Evolutionary conservation across 106 monocot species (phyloP), one percentile per base, ranked within the genome.

Genomic region (Acorus gramineus): DNA sequence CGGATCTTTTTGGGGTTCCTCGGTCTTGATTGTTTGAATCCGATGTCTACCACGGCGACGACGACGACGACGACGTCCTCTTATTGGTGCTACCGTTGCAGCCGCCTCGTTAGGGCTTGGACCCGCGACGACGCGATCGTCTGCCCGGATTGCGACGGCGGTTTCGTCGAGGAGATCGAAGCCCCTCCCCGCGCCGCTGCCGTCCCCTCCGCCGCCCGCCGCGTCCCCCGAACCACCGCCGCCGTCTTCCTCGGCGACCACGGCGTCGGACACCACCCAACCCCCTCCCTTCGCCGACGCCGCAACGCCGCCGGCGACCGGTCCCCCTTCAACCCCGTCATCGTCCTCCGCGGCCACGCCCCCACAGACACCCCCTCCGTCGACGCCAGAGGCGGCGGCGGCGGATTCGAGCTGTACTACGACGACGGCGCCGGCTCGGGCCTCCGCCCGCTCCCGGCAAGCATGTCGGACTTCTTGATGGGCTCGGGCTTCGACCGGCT

Each of bases 401-500:
- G 52, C 66, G 66, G 63, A 43, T 84, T 89, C 66, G 89, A 81
- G 70, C 71, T 89, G 42, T 89, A 84, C 76, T 89, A 89, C 59
- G 81, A 89, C 56, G 89, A 89, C 50, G 89, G 84, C 4, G 55
- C 71, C 3, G 84, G 84, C 1, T 73, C 76, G 4, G 89, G 89
- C 11, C 73, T 89, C 8, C 81, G 81, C 49, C 89, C 89, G 2
- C 57, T 84, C 48, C 88, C 88, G 1, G 64, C 81, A 0, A 79
- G 73, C 73, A 73, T 84, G 55, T 84, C 84, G 46, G 84, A 89
- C 6, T 84, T 89, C 66, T 53, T 89, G 42, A 81, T 89, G 89
- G 84, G 89, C 8, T 89, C 89, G 6, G 84, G 89, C 0, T 89
- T 89, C 65, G 84, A 89, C 12, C 61, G 89, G 53, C 68, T 89